Conservation (phyloP, 2,329 filamentous ascomycete genomes). For the Parafenestella ontariensis region DNA sequence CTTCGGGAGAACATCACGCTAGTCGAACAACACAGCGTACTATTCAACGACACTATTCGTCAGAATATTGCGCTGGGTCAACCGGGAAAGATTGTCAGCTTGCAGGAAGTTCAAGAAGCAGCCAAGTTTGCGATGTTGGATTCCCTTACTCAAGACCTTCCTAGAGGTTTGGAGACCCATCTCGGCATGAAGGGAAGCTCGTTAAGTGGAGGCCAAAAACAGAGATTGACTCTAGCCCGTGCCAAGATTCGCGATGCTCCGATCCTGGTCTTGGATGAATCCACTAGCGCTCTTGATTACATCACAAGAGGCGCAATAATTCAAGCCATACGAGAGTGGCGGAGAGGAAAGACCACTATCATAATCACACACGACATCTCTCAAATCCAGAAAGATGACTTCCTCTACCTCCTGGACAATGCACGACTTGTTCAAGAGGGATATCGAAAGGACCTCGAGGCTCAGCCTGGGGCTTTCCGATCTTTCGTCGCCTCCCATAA, state of each 20-base stretch:
- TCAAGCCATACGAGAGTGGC: conserved; percentile 78
- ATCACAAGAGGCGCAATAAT: conserved; percentile 72
- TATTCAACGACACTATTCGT: conserved; percentile 83
- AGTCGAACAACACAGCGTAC: conserved; percentile 79
- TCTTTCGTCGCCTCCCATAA: conserved; percentile 30
- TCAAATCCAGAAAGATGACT: conserved; percentile 76
- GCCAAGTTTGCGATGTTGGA: conserved; percentile 73
- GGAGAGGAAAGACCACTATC: conserved; percentile 82
- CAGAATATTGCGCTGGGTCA: conserved; percentile 80
- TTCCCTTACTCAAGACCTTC: conserved; percentile 70
- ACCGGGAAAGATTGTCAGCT: conserved; percentile 57
- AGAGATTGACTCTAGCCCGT: conserved; percentile 80
- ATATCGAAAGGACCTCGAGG: conserved; percentile 63
- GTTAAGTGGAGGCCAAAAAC: conserved; percentile 84
- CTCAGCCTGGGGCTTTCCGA: conserved; percentile 55
- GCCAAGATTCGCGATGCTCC: conserved; percentile 78
- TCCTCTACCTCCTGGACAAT: conserved; percentile 78
- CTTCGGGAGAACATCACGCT: conserved; percentile 78
- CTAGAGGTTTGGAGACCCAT: conserved; percentile 73
- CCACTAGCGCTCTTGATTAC: conserved; percentile 85
- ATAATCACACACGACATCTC: conserved; percentile 90
- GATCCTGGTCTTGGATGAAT: conserved; percentile 86
- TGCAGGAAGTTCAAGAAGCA: conserved; percentile 66
- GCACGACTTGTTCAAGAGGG: conserved; percentile 75
- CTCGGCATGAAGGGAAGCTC: conserved; percentile 73